Evolutionary conservation across 1,284 basidiomycete species (phyloP).

Genomic region (Inonotus obliquus): DNA sequence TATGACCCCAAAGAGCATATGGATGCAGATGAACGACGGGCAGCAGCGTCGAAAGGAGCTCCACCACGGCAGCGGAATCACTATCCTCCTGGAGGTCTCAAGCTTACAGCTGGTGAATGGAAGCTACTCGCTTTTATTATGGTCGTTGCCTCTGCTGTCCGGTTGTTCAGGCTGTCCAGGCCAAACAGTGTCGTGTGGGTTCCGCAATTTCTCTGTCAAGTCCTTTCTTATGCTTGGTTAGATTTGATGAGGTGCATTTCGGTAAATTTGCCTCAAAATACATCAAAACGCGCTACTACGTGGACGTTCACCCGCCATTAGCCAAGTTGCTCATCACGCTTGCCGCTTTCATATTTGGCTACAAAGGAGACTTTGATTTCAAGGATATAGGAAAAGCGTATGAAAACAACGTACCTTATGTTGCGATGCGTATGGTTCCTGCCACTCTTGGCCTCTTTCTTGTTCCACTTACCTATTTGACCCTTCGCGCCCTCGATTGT

Average conservation of each 20-base stretch:
- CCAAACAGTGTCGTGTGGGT: conserved; percentile 89
- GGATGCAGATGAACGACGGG: conserved; percentile 68
- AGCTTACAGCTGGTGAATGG: conserved; percentile 65
- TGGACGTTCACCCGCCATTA: conserved; percentile 97
- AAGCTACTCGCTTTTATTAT: conserved; percentile 62
- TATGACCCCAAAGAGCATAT: conserved; percentile 54
- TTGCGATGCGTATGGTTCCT: conserved; percentile 93
- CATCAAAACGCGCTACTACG: conserved; percentile 86
- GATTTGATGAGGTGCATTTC: conserved; percentile 97
- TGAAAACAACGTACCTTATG: conserved; percentile 80
- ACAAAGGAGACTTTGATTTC: conserved; percentile 93
- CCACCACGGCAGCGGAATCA: conserved; percentile 45
- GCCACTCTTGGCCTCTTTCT: conserved; percentile 88
- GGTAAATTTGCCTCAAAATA: conserved; percentile 92
- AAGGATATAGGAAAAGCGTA: conserved; percentile 96
- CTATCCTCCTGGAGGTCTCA: conserved; percentile 58
- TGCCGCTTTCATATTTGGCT: conserved; percentile 86
- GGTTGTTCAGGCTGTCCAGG: conserved; percentile 75
- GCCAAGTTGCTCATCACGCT: conserved; percentile 95
- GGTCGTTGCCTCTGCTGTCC: conserved; percentile 65
- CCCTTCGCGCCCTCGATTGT: conserved; percentile 87
- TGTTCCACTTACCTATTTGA: conserved; percentile 90
- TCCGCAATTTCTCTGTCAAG: not conserved
- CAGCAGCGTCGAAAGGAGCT: conserved; percentile 61
- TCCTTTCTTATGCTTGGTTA: conserved; percentile 29